These are phyloP conservation scores for Penicillium ochrochloron DNA, from an alignment of 495 filamentous ascomycete genomes.

Conservation along the genomic window DNA sequence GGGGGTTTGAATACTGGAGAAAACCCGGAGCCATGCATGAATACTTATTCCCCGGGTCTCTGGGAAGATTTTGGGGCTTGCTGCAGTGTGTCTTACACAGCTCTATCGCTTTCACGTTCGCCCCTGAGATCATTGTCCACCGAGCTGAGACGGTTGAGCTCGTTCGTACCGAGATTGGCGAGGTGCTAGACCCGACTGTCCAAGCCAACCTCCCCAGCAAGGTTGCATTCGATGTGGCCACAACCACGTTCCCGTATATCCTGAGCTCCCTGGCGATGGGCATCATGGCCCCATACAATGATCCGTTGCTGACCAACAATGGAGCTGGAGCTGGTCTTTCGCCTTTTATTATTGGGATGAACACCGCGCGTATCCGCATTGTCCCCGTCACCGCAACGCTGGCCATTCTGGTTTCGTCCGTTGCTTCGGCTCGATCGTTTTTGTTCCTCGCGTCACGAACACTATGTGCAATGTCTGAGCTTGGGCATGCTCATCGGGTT, in stretches of 20 bases:
- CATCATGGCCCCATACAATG: slow-evolving; percentile 60
- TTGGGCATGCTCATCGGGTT: slow-evolving; percentile 49
- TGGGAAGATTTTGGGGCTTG: slow-evolving; percentile 72
- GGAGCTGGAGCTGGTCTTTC: slow-evolving; percentile 54
- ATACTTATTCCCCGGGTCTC: slow-evolving; percentile 59
- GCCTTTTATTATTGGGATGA: slow-evolving; percentile 42
- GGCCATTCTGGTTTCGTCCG: slow-evolving; percentile 72
- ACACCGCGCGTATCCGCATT: slow-evolving; percentile 54
- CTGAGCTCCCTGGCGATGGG: slow-evolving; percentile 61
- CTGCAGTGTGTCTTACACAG: slow-evolving; percentile 64
- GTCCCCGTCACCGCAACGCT: slow-evolving; percentile 70
- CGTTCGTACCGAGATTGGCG: slow-evolving; percentile 30
- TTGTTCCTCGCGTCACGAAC: slow-evolving; percentile 60
- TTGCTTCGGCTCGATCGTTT: slow-evolving; percentile 67
- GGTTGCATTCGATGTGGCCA: slow-evolving; percentile 28
- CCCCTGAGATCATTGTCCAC: slow-evolving; percentile 58
- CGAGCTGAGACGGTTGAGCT: slow-evolving; percentile 53
- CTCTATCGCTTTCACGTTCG: slow-evolving; percentile 59
- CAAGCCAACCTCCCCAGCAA: slow-evolving; percentile 28
- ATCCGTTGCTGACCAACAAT: slow-evolving; percentile 52
- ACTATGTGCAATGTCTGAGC: slow-evolving; percentile 52
- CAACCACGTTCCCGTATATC: slow-evolving; percentile 62
- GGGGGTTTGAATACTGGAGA: slow-evolving; percentile 79
- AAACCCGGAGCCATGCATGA: slow-evolving; percentile 72
- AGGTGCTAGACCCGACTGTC: slow-evolving; percentile 8